These are phyloP conservation scores for Amanita thiersii DNA, from an alignment of 768 basidiomycete genomes.

Conservation along the genomic window DNA sequence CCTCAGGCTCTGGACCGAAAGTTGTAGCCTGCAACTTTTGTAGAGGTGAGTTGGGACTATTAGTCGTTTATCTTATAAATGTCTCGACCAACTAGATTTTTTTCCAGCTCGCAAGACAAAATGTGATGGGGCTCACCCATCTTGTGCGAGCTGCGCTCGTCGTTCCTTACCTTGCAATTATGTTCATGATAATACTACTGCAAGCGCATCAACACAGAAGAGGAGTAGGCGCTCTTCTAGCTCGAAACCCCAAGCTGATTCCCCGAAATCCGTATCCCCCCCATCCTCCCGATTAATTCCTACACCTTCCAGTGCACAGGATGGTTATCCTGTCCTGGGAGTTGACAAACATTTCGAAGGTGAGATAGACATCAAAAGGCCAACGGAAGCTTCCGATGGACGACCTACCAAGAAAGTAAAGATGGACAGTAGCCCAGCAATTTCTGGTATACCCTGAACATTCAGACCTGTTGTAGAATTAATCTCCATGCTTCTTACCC, in stretches of 20 bases:
- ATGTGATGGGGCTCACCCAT: slow-evolving; percentile 81
- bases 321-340: slow-evolving; percentile 30
- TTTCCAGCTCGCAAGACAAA: slow-evolving; percentile 76
- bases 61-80: slow-evolving; percentile 3
- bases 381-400: slow-evolving; percentile 43
- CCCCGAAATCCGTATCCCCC: slow-evolving; percentile 42
- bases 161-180: slow-evolving; percentile 74
- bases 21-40: slow-evolving; percentile 88
- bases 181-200: slow-evolving; percentile 49
- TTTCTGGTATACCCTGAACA: slow-evolving; percentile 48
- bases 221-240: slow-evolving; percentile 49
- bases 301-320: slow-evolving; percentile 35
- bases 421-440: slow-evolving; percentile 42
- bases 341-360: slow-evolving; percentile 32
- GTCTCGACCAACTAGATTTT: slow-evolving; percentile 3
- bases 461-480: slow-evolving; percentile 25
- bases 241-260: slow-evolving; percentile 35
- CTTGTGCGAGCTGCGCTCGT: slow-evolving; percentile 77
- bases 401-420: slow-evolving; percentile 68
- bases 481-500: slow-evolving; percentile 21
- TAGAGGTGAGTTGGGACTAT: slow-evolving; percentile 47
- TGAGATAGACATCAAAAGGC: slow-evolving; percentile 54
- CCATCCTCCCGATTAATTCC: slow-evolving; percentile 49
- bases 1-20: slow-evolving; percentile 69
- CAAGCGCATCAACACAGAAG: slow-evolving; percentile 30